Base-by-base conservation (phyloP, 2,329 filamentous ascomycete species). In the Fusarium luffae region DNA sequence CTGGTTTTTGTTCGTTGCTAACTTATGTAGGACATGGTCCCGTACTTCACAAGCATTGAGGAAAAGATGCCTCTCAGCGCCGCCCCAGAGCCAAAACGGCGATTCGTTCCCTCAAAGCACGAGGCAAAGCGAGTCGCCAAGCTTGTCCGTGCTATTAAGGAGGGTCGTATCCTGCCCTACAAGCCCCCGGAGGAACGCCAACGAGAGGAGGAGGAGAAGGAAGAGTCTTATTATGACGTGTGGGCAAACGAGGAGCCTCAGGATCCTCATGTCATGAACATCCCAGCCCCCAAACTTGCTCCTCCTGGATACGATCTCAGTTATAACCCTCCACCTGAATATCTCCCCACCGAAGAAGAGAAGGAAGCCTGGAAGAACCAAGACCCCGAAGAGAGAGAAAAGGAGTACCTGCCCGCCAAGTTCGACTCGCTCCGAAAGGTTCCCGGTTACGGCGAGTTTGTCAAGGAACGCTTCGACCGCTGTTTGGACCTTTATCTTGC, bases 41-140 rank as follows among this genome's bases (percentile, higher is more conserved):
- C 97, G 75, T 99, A 94, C 84, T 99, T 98, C 79, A 96, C 93
- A 13, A 91, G 93, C 69, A 91, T 94, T 74, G 87, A 92, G 77
- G 96, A 99, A 82, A 90, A 92, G 68, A 98, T 99, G 94, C 96
- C 96, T 16, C 81, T 99, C 60, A 98, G 93, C 77, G 91, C 94
- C 47, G 96, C 96, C 1, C 96, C 96, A 9, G 96, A 99, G 78
- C 96, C 96, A 2, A 99, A 99, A 83, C 88, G 96, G 69, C 90
- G 96, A 74, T 99, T 98, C 79, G 84, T 99, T 12, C 96, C 97
- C 9, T 98, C 95, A 48, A 98, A 98, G 81, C 93, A 99, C 79
- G 96, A 99, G 81, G 92, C 93, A 32, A 98, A 98, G 84, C 89
- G 94, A 60, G 89, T 99, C 54, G 97, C 98, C 89, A 98, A 99